These are phyloP conservation scores for Carex myosuroides DNA, from an alignment of 176 grass and related monocot species.

Conservation along the genomic window DNA sequence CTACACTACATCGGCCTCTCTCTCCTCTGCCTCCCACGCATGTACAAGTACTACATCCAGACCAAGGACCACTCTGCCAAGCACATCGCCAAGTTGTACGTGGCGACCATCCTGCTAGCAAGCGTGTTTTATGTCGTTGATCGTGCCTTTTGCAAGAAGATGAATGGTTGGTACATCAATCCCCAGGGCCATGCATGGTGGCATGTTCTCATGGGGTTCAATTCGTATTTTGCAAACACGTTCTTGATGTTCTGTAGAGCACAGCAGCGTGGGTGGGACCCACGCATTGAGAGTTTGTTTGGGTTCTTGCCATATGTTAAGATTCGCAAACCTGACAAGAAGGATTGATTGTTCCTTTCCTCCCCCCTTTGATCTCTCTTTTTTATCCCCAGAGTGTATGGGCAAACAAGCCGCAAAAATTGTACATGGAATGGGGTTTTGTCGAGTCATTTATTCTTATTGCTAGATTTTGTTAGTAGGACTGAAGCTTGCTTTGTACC, in stretches of 20 bases:
- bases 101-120: slow-evolving; percentile 48
- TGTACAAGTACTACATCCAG: slow-evolving; percentile 97
- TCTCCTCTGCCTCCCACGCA: slow-evolving; percentile 73
- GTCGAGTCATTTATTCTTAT: slow-evolving; percentile 23
- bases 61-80: slow-evolving; percentile 61
- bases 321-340: slow-evolving; percentile 66
- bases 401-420: slow-evolving; percentile 42
- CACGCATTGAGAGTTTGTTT: slow-evolving; percentile 35
- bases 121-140: slow-evolving; percentile 65
- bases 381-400: slow-evolving; percentile 42
- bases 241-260: slow-evolving; percentile 90
- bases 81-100: slow-evolving; percentile 61
- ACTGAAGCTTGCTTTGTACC: slow-evolving; percentile 60
- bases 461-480: slow-evolving; percentile 44
- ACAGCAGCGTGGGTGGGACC: slow-evolving; percentile 68
- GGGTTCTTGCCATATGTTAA: slow-evolving; percentile 72
- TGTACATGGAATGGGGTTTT: slow-evolving; percentile 43
- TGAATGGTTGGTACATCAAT: slow-evolving; percentile 70
- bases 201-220: slow-evolving; percentile 85
- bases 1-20: slow-evolving; percentile 68
- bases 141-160: slow-evolving; percentile 64
- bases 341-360: slow-evolving; percentile 36
- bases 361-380: slow-evolving; percentile 17
- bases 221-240: slow-evolving; percentile 79
- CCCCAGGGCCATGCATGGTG: slow-evolving; percentile 85